A percentile compares a stretch with the other conserved stretches of the same genome.
phyloP scores from a whole-genome alignment of 441 rosid species.

The Erysimum cheiri region DNA sequence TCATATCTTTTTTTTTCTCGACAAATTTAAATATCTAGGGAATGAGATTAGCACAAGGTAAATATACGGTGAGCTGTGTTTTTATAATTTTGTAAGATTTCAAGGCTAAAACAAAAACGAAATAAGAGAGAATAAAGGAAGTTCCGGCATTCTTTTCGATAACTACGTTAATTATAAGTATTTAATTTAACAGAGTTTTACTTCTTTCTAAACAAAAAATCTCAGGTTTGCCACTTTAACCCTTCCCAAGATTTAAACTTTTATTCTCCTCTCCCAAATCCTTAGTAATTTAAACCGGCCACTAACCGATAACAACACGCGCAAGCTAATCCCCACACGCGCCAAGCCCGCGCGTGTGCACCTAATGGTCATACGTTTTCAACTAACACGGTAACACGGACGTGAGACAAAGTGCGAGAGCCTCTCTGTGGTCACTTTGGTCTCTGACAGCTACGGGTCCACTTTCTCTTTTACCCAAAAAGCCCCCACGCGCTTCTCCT shows the following conservation, averaged over 20 bases:
- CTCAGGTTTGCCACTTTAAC: slow-evolving; percentile 34
- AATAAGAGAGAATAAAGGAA: slow-evolving; percentile 62
- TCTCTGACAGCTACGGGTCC: slow-evolving; percentile 46
- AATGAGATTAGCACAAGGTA: not conserved
- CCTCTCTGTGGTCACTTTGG: slow-evolving; percentile 45
- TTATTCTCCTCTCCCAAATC: slow-evolving; percentile 19
- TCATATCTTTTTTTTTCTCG: not conserved
- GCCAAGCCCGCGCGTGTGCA: slow-evolving; percentile 25
- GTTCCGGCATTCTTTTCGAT: slow-evolving; percentile 65
- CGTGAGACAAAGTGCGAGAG: slow-evolving; percentile 51
- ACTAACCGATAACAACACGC: slow-evolving; percentile 29
- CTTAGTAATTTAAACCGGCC: slow-evolving; percentile 10
- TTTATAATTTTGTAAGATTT: not conserved
- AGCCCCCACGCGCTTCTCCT: slow-evolving; percentile 30
- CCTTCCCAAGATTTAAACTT: slow-evolving; percentile 42
- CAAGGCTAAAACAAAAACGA: not conserved
- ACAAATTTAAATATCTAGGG: not conserved
- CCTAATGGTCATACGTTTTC: not conserved
- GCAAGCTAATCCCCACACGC: slow-evolving; percentile 9
- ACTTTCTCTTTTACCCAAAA: slow-evolving; percentile 38
- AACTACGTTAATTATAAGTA: slow-evolving; percentile 37
- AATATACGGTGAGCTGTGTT: not conserved
- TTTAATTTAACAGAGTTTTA: slow-evolving; percentile 3
- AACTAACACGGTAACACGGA: slow-evolving; percentile 23
- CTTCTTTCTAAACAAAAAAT: slow-evolving; percentile 17